Evolutionary conservation across 768 basidiomycete genomes (phyloP), one percentile per base, ranked within the genome.

Genomic region (Myochromella boudieri): DNA sequence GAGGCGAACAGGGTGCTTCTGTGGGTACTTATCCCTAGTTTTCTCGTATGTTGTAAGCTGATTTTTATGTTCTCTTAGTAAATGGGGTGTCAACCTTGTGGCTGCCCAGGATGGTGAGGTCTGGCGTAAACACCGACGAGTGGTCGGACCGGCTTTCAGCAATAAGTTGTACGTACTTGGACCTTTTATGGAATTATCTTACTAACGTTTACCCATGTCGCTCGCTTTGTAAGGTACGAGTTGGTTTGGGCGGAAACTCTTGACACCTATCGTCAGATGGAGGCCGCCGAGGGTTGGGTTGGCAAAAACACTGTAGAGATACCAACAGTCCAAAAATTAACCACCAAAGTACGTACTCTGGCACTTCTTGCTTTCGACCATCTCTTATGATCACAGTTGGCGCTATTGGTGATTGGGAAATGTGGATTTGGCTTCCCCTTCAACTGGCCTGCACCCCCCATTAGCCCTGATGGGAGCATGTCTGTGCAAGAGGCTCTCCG

Each of bases 341-440:
- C 67, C 0, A 64, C 62, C 53, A 67, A 69, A 51, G 67, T 65
- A 3, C 15, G 31, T 18, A 24, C 12, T 12, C 20, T n/a, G 10
- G 59, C 25, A 18, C 15, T 32, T 15, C 66, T 78, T 18, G 68
- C 7, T 17, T 42, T 37, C 25, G 11, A 3, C 20, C 9, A 27
- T 9, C 33, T n/a, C 11, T 33, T 14, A 38, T 15, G 25, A 29
- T 34, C 5, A 6, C 18, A 76, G 74, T 48, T 72, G 31, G 68
- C 74, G 3, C 65, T 76, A 11, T 53, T 75, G 15, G 52, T 75
- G 5, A 67, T 78, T 18, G 68, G 66, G 8, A 66, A 59, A 42
- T 76, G 75, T 48, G 75, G 70, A 1, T 75, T 76, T 32, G 76
- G 75, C 4, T 67, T 77, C 28, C 48, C 62, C 1, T 68, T 71